Conservation (phyloP, 768 basidiomycete species). For the Auriculariales sp. region DNA sequence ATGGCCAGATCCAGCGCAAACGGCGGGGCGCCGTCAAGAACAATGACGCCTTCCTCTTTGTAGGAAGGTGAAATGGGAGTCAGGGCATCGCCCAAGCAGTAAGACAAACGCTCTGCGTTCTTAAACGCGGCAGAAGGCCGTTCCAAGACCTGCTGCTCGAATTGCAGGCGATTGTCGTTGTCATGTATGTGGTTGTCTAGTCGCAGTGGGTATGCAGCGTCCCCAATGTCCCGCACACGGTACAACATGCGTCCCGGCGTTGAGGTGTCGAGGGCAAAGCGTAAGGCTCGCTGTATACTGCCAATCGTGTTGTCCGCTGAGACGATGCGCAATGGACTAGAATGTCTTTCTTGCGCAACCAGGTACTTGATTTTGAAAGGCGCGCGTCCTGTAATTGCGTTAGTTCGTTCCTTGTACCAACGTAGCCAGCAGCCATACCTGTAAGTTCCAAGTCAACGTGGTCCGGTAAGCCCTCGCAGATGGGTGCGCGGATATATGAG, state of each 20-base stretch:
- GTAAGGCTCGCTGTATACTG: constrained; percentile 66
- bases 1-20: constrained; percentile 66
- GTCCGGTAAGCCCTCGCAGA: constrained; percentile 71
- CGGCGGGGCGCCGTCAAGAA: constrained; percentile 74
- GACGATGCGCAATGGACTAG: constrained; percentile 53
- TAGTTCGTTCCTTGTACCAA: too few relatives aligned
- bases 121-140: constrained; percentile 74
- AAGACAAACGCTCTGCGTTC: constrained; percentile 47
- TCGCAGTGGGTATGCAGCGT: constrained; percentile 67
- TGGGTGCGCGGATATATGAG: constrained; percentile 57
- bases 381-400: constrained; percentile 58
- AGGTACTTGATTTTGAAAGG: constrained; percentile 92
- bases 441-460: constrained; percentile 74
- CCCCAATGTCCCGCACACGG: constrained; percentile 79
- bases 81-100: constrained; percentile 62
- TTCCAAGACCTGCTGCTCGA: constrained; percentile 74
- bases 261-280: constrained; percentile 69
- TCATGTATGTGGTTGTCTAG: constrained; percentile 25
- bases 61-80: constrained; percentile 15
- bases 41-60: constrained; percentile 41
- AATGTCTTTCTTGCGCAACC: constrained; percentile 52
- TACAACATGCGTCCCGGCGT: constrained; percentile 74
- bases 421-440: constrained; percentile 27
- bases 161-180: constrained; percentile 44
- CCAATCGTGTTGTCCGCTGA: constrained; percentile 63